A percentile compares a stretch with the other conserved stretches of the same genome.
Conservation (phyloP, 225 moss, liverwort and hornwort species). For the Anthoceros angustus region DNA sequence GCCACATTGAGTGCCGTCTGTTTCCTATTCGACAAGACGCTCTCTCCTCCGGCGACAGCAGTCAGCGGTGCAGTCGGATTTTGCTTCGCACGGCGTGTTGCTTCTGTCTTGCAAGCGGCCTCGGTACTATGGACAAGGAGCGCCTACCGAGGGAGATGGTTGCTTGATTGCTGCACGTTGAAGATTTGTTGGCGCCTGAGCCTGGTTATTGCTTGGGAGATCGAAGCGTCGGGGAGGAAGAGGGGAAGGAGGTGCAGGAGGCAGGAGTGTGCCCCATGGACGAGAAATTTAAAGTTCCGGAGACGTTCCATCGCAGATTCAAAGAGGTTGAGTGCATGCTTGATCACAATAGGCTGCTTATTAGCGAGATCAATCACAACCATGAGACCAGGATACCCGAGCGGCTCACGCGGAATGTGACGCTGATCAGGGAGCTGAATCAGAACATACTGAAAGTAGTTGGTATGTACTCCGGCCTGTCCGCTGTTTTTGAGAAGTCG, state of each 20-base stretch:
- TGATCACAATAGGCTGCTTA: not conserved
- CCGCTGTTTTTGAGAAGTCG: not conserved
- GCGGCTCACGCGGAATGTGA: not conserved
- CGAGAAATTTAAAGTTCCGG: not conserved
- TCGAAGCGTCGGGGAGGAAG: too few relatives aligned
- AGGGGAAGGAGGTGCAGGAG: not conserved
- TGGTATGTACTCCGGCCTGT: not conserved
- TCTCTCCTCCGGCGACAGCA: too few relatives aligned
- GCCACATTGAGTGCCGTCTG: too few relatives aligned
- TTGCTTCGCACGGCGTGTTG: too few relatives aligned
- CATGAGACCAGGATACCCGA: not conserved
- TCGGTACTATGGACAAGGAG: too few relatives aligned
- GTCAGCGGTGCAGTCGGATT: too few relatives aligned
- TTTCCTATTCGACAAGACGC: too few relatives aligned
- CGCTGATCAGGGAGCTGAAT: not conserved
- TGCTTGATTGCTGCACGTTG: too few relatives aligned
- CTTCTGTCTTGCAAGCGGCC: too few relatives aligned
- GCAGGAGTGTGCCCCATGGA: not conserved
- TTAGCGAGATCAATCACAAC: conserved; percentile 3
- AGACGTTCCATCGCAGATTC: not conserved
- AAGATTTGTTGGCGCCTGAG: too few relatives aligned
- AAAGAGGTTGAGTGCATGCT: not conserved
- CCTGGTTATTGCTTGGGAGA: too few relatives aligned
- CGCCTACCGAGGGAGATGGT: too few relatives aligned
- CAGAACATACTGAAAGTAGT: not conserved